Evolutionary conservation across 176 grass and related monocot genomes (phyloP), one percentile per base, ranked within the genome.

Genomic region (Neostapfia colusana): DNA sequence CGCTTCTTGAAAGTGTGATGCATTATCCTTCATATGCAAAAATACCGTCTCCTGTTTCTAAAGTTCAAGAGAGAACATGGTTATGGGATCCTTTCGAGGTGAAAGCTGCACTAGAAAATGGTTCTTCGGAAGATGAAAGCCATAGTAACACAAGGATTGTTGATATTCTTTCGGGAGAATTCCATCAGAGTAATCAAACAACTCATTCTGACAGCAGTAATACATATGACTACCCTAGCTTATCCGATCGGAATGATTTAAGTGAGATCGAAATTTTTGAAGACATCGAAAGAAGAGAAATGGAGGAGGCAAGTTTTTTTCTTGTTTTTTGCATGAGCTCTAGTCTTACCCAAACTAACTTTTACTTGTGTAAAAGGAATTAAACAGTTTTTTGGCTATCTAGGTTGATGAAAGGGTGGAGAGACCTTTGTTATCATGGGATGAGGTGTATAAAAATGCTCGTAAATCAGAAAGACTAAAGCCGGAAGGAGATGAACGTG

Each of bases 341-440:
- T 65, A 49, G 42, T 82, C 63, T 87, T 70, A 48, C 75, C 53
- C 31, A 68, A 20, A 74, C 38, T 83, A 35, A 69, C 60, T 63
- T 20, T 57, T 79, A 68, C 6, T 68, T 56, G 23, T 69, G 17
- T 37, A 60, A 36, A 81, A 48, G 42, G 57, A 69, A 45, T 72
- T 25, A 56, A 69, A 61, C 45, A 39, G 70, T 17, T 21, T 75
- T 17, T 68, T 76, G 80, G 25, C 64, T 49, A 77, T 82, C 31
- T 67, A 99, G 95, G 84, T 99, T 74, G 89, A 94, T 69, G 91
- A 95, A 90, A 99, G 95, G 83, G 82, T 88, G 63, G 91, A 99
- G 80, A 92, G 42, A 80, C 77, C 89, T 79, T 70, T 82, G 51
- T 87, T 82, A 86, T 90, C 95, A 73, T 99, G 95, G 95, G 95